Evolutionary conservation across 2,329 filamentous ascomycete genomes (phyloP), one percentile per base, ranked within the genome.

Genomic region (Sporothrix humicola): DNA sequence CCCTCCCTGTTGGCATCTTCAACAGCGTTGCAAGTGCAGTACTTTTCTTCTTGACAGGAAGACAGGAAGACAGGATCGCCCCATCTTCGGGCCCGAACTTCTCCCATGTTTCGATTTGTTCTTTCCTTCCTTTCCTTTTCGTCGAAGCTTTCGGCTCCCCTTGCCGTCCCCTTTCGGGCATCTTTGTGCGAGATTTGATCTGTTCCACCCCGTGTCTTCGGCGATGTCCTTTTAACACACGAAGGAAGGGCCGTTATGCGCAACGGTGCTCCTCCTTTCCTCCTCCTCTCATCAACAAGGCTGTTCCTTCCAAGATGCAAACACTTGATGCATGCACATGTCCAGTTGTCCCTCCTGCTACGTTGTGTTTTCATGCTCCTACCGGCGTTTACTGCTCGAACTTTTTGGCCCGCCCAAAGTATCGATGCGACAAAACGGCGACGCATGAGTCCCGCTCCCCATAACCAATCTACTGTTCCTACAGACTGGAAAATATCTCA

Each of bases 161-260:
- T 37, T 37, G 31, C 31, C 7, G 31, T 37, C 31, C 31, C 31
- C 7, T n/a, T 65, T 48, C 15, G 42, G 61, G 61, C 5, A 15
- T n/a, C 42, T 66, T 48, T 66, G 42, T 48, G 61, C 61, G 42
- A 66, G 42, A 66, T 12, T 15, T 20, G 31, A 37, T 37, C 31
- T 3, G 7, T 26, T 26, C 20, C 6, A 12, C 17, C 12, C 23
- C 20, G 12, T n/a, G 6, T 7, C 59, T 44, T 65, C 37, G 37
- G 10, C 9, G 42, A 10, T 48, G 20, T 48, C 37, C 42, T 48
- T 37, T 37, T 37, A 7, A 37, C 7, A 6, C 7, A 7, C 17
- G 61, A 66, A 48, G 42, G 12, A 26, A 26, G 31, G 31, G 42
- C 42, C 26, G 6, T 26, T 48, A 23, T 42, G 42, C 59, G n/a